Conservation (phyloP, 2,329 filamentous ascomycete species). For the Juglanconis juglandina region DNA sequence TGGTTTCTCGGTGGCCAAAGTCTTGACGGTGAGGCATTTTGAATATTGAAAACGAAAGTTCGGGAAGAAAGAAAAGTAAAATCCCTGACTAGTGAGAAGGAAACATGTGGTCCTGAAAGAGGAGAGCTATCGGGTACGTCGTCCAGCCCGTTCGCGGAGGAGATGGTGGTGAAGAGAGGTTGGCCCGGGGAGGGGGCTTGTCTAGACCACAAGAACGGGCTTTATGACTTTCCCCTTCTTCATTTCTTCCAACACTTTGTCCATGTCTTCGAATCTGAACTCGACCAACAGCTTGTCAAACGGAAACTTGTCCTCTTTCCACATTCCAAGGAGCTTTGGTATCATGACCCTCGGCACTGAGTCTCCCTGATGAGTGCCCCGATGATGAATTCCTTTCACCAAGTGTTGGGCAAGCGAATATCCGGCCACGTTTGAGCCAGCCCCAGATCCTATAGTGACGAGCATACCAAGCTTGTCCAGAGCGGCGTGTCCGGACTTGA, state of each 20-base stretch:
- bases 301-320: slow-evolving; percentile 5
- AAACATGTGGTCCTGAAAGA: too few species aligned
- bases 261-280: slow-evolving; percentile 1
- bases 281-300: not conserved
- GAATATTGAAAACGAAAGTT: too few species aligned
- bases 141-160: too few species aligned
- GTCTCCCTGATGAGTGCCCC: slow-evolving; percentile 15
- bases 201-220: not conserved
- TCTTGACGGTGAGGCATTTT: too few species aligned
- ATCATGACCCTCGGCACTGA: slow-evolving; percentile 8
- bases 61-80: too few species aligned
- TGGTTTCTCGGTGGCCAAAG: too few species aligned
- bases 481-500: slow-evolving; percentile 2
- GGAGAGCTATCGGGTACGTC: not conserved
- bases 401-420: not conserved
- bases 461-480: slow-evolving; percentile 5
- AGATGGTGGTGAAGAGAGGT: too few species aligned
- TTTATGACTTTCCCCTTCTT: not conserved
- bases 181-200: not conserved
- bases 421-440: not conserved
- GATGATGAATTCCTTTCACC: not conserved
- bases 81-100: too few species aligned
- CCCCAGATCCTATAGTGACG: slow-evolving; percentile 2
- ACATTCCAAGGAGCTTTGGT: slow-evolving; percentile 8
- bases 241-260: not conserved